Conservation (phyloP, 202 grass and related monocot species). For the Alloteropsis angusta region DNA sequence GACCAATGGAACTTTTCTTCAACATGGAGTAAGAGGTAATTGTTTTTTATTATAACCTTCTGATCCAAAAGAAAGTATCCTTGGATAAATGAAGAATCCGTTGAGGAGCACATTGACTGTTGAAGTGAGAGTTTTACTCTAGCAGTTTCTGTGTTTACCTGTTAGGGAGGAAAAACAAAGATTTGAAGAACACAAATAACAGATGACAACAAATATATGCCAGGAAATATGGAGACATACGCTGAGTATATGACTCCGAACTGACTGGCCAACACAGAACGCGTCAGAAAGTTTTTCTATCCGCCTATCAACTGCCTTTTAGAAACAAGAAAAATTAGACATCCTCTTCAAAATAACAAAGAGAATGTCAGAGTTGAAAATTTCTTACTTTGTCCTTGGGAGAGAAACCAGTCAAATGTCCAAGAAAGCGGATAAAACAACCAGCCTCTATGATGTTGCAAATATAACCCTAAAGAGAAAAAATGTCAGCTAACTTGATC, state of each 20-base stretch:
- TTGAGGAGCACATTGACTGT: conserved; percentile 76
- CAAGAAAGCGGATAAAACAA: conserved; percentile 95
- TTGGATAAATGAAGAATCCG: conserved; percentile 70
- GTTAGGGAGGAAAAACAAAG: background rate
- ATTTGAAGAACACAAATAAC: conserved; percentile 14
- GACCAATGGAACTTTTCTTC: background rate
- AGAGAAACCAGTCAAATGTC: conserved; percentile 85
- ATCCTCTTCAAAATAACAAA: conserved; percentile 20
- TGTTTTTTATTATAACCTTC: conserved; percentile 43
- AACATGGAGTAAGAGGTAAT: conserved; percentile 6
- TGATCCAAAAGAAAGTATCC: conserved; percentile 81
- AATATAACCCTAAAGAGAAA: conserved; percentile 69
- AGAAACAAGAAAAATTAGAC: conserved; percentile 35
- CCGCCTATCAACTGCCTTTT: conserved; percentile 70
- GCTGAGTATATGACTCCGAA: conserved; percentile 68
- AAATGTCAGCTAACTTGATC: conserved; percentile 17
- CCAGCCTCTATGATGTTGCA: conserved; percentile 93
- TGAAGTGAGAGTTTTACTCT: conserved; percentile 83
- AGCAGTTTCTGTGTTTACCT: conserved; percentile 70
- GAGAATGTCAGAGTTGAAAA: background rate
- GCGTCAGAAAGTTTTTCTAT: conserved; percentile 53
- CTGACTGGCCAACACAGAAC: conserved; percentile 80
- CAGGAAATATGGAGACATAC: conserved; percentile 38
- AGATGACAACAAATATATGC: conserved; percentile 6
- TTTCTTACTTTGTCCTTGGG: conserved; percentile 84